Evolutionary conservation across 371 early-diverging fungal genomes (phyloP).

Genomic region (Circinella minor): DNA sequence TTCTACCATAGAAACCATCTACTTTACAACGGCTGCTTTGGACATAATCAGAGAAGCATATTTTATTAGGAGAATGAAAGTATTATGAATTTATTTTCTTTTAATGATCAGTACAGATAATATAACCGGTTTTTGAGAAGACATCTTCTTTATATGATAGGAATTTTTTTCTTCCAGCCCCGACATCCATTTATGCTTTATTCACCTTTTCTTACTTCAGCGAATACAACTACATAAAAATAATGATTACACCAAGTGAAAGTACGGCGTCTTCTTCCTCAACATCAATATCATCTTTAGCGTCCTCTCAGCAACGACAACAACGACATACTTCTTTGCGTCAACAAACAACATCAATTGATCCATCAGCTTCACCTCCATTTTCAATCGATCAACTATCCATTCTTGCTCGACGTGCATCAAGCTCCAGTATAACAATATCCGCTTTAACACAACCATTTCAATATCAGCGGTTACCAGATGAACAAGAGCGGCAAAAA

Average conservation of each 20-base stretch:
- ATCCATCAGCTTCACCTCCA: constrained; percentile 21
- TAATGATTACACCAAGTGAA: constrained; percentile 10
- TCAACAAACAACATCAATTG: not conserved
- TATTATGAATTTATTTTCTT: too few relatives aligned
- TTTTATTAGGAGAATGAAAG: too few relatives aligned
- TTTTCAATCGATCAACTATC: constrained; percentile 36
- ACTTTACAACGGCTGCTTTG: too few relatives aligned
- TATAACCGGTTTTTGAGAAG: too few relatives aligned
- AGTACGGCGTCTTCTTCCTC: constrained; percentile 4
- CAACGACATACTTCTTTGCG: not conserved
- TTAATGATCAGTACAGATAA: too few relatives aligned
- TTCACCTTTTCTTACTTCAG: not conserved
- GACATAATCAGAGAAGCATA: too few relatives aligned
- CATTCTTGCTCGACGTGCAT: constrained; percentile 32
- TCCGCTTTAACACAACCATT: constrained; percentile 9
- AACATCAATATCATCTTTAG: constrained; percentile 7
- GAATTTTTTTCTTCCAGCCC: too few relatives aligned
- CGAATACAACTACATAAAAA: not conserved
- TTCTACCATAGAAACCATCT: too few relatives aligned
- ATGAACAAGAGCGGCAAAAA: constrained; percentile 8
- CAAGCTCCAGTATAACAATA: constrained; percentile 27
- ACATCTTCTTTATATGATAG: too few relatives aligned
- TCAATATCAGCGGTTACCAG: constrained; percentile 3
- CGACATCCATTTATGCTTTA: too few relatives aligned
- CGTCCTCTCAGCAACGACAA: constrained; percentile 1